phyloP scores from a whole-genome alignment of 164 flowering plant genomes.

The Macadamia integrifolia region DNA sequence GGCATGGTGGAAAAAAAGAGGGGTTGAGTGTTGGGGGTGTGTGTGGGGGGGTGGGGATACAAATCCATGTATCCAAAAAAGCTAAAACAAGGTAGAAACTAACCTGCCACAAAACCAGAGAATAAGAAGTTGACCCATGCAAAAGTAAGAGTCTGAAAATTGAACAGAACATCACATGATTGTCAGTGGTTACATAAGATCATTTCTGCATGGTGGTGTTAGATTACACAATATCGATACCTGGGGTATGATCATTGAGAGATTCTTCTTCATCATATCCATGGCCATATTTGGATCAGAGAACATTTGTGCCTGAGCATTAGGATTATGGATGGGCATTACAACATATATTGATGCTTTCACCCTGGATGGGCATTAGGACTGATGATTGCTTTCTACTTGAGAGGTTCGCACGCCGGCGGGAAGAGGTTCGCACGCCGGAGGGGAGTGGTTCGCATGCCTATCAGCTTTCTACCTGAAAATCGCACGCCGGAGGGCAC shows the following conservation, averaged over 20 bases:
- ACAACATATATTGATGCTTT: no score
- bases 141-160: constrained; percentile 88
- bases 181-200: constrained; percentile 3
- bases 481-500: no score
- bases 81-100: constrained; percentile 10
- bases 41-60: no score
- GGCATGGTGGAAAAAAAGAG: no score
- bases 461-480: no score
- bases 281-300: constrained; percentile 99
- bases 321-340: no score
- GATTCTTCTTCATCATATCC: constrained; percentile 99
- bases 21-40: no score
- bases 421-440: no score
- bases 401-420: no score
- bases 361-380: no score
- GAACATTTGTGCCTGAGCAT: constrained; percentile 96
- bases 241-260: constrained; percentile 98
- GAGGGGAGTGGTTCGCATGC: no score
- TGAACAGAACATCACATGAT: not conserved
- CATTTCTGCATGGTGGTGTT: not conserved
- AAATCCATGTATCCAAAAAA: not conserved
- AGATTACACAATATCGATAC: constrained; percentile 24
- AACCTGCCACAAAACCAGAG: constrained; percentile 99
- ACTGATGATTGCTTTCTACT: no score
- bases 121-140: constrained; percentile 99